These are phyloP conservation scores for Glycine tomentella DNA, from an alignment of 306 rosid genomes.

Conservation along the genomic window DNA sequence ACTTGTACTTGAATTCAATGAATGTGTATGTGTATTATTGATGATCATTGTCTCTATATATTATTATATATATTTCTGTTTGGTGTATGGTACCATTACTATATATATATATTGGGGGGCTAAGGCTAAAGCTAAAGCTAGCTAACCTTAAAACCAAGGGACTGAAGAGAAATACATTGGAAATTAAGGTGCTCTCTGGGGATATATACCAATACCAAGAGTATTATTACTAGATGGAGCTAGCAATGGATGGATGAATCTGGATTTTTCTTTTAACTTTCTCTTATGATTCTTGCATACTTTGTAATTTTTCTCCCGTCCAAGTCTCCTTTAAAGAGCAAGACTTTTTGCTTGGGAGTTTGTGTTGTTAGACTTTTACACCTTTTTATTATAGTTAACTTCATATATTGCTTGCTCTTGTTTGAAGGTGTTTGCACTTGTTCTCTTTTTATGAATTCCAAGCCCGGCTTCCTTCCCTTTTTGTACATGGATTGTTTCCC, in stretches of 20 bases:
- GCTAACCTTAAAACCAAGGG: constrained; percentile 21
- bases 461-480: neutral
- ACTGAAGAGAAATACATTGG: neutral
- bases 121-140: neutral
- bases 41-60: neutral
- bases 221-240: neutral
- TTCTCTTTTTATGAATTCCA: constrained; percentile 49
- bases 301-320: constrained; percentile 60
- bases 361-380: constrained; percentile 55
- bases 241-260: neutral
- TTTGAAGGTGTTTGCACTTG: constrained; percentile 74
- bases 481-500: neutral
- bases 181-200: constrained; percentile 2
- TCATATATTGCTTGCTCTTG: constrained; percentile 41
- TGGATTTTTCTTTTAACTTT: constrained; percentile 49
- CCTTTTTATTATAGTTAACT: constrained; percentile 12
- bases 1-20: neutral
- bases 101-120: constrained; percentile 1
- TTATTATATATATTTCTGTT: constrained; percentile 13
- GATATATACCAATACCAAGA: neutral
- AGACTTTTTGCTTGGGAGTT: constrained; percentile 65
- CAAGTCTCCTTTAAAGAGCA: constrained; percentile 29
- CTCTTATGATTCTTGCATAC: constrained; percentile 42
- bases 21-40: neutral
- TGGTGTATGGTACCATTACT: neutral